phyloP scores from a whole-genome alignment of 2,329 filamentous ascomycete genomes.

The Ophiostoma perfectum region DNA sequence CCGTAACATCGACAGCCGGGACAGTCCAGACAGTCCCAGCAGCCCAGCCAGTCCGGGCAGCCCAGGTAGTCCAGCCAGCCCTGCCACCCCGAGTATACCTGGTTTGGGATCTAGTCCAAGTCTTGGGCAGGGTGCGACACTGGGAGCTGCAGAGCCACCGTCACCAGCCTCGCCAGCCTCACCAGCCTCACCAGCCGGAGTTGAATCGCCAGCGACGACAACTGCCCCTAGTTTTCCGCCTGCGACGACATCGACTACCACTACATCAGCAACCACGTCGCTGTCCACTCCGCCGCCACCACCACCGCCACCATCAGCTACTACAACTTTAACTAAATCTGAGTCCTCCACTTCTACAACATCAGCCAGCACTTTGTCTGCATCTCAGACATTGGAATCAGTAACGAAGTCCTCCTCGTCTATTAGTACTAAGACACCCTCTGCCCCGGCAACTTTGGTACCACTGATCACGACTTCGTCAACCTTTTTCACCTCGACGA shows the following conservation, averaged over 20 bases:
- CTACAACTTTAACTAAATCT: neutral
- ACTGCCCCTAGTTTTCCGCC: neutral
- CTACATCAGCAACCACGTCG: neutral
- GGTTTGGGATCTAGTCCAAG: neutral
- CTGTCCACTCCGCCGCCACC: neutral
- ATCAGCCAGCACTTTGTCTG: neutral
- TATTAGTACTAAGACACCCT: neutral
- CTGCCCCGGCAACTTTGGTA: neutral
- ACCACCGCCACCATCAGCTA: neutral
- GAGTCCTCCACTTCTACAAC: neutral
- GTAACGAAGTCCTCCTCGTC: neutral
- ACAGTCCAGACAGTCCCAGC: neutral
- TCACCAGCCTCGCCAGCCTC: conserved; percentile 1
- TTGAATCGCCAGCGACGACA: neutral
- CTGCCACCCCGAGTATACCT: neutral
- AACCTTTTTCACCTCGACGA: neutral
- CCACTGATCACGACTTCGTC: neutral
- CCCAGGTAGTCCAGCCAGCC: neutral
- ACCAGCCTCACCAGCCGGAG: neutral
- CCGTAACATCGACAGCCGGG: neutral
- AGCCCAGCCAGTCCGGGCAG: neutral
- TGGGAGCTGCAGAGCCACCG: neutral
- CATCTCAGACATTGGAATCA: neutral
- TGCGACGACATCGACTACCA: neutral
- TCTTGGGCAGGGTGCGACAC: neutral